phyloP scores from a whole-genome alignment of 495 filamentous ascomycete genomes.

The Lophiostoma macrostomum region DNA sequence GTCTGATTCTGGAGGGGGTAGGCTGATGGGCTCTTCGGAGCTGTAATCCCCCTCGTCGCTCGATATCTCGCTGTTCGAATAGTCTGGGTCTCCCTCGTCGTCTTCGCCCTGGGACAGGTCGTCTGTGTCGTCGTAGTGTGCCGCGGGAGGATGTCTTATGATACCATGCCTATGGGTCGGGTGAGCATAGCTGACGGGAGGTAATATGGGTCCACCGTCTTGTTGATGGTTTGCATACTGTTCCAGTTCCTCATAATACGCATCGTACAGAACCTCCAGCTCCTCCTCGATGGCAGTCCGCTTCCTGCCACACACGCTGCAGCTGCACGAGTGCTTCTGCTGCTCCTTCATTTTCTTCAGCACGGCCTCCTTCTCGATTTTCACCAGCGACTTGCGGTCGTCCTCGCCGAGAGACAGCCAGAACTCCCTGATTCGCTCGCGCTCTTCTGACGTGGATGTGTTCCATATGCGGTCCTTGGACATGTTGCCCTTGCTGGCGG shows the following conservation, averaged over 20 bases:
- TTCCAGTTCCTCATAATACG: slow-evolving; percentile 97
- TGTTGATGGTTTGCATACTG: slow-evolving; percentile 93
- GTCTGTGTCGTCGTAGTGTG: slow-evolving; percentile 41
- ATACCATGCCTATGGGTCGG: slow-evolving; percentile 10
- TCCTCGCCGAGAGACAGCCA: slow-evolving; percentile 96
- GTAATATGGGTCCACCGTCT: slow-evolving; percentile 61
- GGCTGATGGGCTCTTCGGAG: slow-evolving; percentile 54
- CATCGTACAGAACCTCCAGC: slow-evolving; percentile 97
- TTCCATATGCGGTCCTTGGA: slow-evolving; percentile 91
- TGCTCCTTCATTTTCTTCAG: slow-evolving; percentile 99
- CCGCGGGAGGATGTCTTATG: slow-evolving; percentile 33
- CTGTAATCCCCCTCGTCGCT: slow-evolving; percentile 62
- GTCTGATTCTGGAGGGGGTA: slow-evolving; percentile 59
- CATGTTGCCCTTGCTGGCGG: slow-evolving; percentile 22
- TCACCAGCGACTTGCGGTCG: slow-evolving; percentile 88
- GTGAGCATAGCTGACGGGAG: slow-evolving; percentile 43
- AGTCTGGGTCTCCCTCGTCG: slow-evolving; percentile 64
- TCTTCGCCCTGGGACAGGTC: slow-evolving; percentile 59
- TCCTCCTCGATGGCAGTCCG: slow-evolving; percentile 98
- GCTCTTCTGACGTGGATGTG: slow-evolving; percentile 85
- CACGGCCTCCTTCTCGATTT: slow-evolving; percentile 97
- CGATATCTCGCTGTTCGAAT: slow-evolving; percentile 43
- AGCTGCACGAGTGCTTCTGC: slow-evolving; percentile 98
- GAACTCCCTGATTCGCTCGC: slow-evolving; percentile 95
- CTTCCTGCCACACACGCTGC: slow-evolving; percentile 94